Evolutionary conservation across 2,329 filamentous ascomycete species (phyloP).

Genomic region (Hypoxylon sp.): DNA sequence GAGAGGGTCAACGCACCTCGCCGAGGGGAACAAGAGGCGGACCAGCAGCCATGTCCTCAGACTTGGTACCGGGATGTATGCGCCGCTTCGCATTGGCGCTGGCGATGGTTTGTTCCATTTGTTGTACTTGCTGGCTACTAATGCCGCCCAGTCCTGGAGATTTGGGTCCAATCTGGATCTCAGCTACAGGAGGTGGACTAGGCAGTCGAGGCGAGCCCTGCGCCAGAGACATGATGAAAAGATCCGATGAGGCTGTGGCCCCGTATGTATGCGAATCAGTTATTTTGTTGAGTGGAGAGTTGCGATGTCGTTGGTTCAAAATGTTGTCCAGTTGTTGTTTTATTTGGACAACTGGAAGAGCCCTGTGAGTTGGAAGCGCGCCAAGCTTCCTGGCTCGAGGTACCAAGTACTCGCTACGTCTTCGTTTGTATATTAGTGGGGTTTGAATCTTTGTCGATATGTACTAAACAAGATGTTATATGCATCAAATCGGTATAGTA

Average conservation of each 20-base stretch:
- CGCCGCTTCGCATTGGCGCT: conserved; percentile 81
- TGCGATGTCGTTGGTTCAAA: conserved; percentile 5
- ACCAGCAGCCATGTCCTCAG: conserved; percentile 91
- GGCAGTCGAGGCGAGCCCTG: conserved; percentile 91
- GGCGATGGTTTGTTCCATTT: conserved; percentile 69
- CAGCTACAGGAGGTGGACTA: conserved; percentile 91
- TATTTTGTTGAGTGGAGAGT: conserved; percentile 1
- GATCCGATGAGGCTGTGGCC: conserved; percentile 25
- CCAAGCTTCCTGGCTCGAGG: conserved; percentile 13
- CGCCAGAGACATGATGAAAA: conserved; percentile 61
- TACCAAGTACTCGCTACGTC: conserved; percentile 1
- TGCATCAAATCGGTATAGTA: no score
- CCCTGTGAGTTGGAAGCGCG: conserved; percentile 4
- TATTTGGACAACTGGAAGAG: conserved; percentile 24
- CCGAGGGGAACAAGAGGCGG: conserved; percentile 86
- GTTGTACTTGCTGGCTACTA: conserved; percentile 65
- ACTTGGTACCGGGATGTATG: conserved; percentile 90
- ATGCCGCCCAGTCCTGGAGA: conserved; percentile 64
- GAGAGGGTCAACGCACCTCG: conserved; percentile 68
- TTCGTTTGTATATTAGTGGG: not conserved
- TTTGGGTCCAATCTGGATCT: conserved; percentile 87
- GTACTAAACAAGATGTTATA: not conserved
- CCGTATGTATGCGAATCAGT: conserved; percentile 17
- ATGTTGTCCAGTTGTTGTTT: conserved; percentile 19
- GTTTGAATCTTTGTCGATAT: conserved; percentile 1